Conservation (phyloP, 768 basidiomycete species). For the Rhodocollybia butyracea region DNA sequence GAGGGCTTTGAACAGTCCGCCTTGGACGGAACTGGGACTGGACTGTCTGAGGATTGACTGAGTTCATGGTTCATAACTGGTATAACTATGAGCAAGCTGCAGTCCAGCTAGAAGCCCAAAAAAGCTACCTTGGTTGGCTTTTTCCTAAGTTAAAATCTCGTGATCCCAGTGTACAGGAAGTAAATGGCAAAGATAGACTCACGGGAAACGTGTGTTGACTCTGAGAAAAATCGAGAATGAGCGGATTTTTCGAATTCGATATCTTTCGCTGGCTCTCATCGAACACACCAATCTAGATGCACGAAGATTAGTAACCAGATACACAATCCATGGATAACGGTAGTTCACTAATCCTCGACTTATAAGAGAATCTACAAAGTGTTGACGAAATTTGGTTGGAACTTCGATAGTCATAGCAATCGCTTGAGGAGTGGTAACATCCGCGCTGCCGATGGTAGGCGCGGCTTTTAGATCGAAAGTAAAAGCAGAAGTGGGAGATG, state of each 20-base stretch:
- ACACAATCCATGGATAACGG: not conserved
- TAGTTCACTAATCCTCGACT: conserved; percentile 13
- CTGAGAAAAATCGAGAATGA: too few species aligned
- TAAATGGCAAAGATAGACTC: not conserved
- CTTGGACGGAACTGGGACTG: not conserved
- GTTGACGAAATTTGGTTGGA: conserved; percentile 1
- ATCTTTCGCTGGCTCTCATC: conserved; percentile 14
- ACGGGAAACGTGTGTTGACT: conserved; percentile 1
- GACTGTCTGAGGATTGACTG: not conserved
- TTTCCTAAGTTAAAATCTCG: too few species aligned
- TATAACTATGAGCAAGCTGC: too few species aligned
- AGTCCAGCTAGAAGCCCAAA: too few species aligned
- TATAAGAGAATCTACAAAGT: conserved; percentile 12
- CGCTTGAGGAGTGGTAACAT: not conserved
- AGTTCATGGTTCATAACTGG: too few species aligned
- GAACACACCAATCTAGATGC: too few species aligned
- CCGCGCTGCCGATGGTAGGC: conserved; percentile 31
- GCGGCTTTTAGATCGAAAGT: conserved; percentile 29
- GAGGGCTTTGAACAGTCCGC: too few species aligned
- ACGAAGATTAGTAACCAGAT: too few species aligned
- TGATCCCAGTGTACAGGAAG: not conserved
- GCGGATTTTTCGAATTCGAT: too few species aligned
- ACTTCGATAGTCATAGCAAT: not conserved
- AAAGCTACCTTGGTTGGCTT: not conserved
- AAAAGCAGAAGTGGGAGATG: conserved; percentile 20